phyloP scores from a whole-genome alignment of 495 filamentous ascomycete species.

The Letharia lupina region DNA sequence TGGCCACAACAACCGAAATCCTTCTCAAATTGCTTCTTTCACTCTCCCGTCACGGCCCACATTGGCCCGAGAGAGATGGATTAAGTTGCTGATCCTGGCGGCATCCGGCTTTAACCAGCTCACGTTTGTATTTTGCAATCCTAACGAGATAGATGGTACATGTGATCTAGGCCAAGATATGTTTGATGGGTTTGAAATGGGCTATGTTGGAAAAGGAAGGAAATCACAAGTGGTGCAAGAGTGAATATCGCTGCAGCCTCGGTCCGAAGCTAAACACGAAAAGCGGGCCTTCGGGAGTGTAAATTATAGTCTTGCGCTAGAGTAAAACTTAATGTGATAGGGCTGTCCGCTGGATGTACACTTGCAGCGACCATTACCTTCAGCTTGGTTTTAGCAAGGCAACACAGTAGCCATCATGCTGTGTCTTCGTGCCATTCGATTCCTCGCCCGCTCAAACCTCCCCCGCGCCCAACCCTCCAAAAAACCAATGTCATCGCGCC shows the following conservation, averaged over 20 bases:
- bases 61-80: background rate
- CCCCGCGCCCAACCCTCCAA: background rate
- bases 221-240: background rate
- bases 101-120: background rate
- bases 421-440: conserved; percentile 11
- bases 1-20: background rate
- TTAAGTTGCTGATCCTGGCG: background rate
- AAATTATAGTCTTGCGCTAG: background rate
- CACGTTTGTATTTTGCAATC: background rate
- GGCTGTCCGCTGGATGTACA: background rate
- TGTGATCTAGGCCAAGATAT: background rate
- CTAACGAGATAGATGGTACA: background rate
- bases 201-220: background rate
- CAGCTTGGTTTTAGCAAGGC: background rate
- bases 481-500: background rate
- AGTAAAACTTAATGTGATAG: background rate
- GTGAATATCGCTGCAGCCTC: background rate
- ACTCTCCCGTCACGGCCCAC: background rate
- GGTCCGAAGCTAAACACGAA: background rate
- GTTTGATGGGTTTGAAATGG: background rate
- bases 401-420: background rate
- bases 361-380: background rate
- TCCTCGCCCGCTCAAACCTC: conserved; percentile 2
- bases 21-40: conserved; percentile 6
- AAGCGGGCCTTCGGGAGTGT: too few species aligned